phyloP scores from a whole-genome alignment of 2,329 filamentous ascomycete genomes.

The Alternaria brassicicola region DNA sequence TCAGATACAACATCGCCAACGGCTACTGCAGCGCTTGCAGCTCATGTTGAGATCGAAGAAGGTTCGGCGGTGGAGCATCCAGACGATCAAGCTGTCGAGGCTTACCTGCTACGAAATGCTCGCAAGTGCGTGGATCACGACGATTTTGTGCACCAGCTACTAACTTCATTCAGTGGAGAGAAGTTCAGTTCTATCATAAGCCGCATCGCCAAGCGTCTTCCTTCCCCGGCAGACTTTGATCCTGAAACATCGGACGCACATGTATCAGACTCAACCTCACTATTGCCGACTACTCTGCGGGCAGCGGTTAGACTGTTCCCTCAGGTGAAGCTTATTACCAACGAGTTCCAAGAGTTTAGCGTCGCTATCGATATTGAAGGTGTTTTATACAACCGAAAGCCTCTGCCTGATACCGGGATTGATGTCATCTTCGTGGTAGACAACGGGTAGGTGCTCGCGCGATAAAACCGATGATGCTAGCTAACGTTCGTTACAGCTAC shows the following conservation, averaged over 20 bases:
- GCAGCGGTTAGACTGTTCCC: slow-evolving; percentile 30
- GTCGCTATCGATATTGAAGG: slow-evolving; percentile 43
- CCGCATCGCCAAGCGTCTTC: slow-evolving; percentile 24
- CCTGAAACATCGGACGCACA: slow-evolving; percentile 10
- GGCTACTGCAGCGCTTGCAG: not conserved
- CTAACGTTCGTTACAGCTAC: slow-evolving; percentile 26
- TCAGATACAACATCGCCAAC: slow-evolving; percentile 8
- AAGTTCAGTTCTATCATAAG: slow-evolving; percentile 21
- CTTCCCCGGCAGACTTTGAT: slow-evolving; percentile 19
- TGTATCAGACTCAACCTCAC: not conserved
- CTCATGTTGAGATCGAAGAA: not conserved
- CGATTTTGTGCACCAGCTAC: not conserved
- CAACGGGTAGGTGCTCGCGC: slow-evolving; percentile 39
- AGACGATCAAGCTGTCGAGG: slow-evolving; percentile 18
- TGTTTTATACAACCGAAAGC: slow-evolving; percentile 29
- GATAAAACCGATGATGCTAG: not conserved
- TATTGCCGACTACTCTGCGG: slow-evolving; percentile 29
- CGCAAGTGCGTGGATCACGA: slow-evolving; percentile 18
- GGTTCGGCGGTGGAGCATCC: not conserved
- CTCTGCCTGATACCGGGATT: slow-evolving; percentile 25
- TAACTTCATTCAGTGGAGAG: slow-evolving; percentile 15
- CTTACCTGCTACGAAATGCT: slow-evolving; percentile 20
- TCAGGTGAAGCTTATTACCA: slow-evolving; percentile 26
- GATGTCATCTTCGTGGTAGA: slow-evolving; percentile 48
- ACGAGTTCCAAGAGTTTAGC: slow-evolving; percentile 31